Conservation (phyloP, 305 asterid species). For the Stenogyne calaminthoides region DNA sequence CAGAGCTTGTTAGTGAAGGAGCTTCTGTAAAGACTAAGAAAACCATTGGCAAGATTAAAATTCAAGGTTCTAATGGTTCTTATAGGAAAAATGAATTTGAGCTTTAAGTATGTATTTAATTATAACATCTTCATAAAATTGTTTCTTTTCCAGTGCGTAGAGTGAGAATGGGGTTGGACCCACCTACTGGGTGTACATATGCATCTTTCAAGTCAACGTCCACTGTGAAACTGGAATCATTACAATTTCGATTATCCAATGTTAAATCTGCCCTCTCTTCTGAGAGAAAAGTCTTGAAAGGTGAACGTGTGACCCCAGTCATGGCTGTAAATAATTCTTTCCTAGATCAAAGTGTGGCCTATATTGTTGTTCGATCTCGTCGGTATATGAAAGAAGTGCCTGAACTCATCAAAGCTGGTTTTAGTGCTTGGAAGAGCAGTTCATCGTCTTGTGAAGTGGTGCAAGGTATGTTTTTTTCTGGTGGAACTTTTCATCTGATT, state of each 20-base stretch:
- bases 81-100: slow-evolving; percentile 7
- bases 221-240: slow-evolving; percentile 61
- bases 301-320: slow-evolving; percentile 58
- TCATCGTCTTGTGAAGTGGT: slow-evolving; percentile 67
- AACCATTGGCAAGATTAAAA: slow-evolving; percentile 80
- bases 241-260: slow-evolving; percentile 66
- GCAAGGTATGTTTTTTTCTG: slow-evolving; percentile 56
- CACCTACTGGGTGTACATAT: slow-evolving; percentile 88
- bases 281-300: slow-evolving; percentile 65
- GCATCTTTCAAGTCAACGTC: slow-evolving; percentile 65
- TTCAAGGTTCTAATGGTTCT: slow-evolving; percentile 61
- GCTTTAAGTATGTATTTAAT: slow-evolving; percentile 14
- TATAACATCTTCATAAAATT: background rate
- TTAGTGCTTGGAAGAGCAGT: slow-evolving; percentile 69
- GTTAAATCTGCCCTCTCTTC: slow-evolving; percentile 70
- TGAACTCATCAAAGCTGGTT: slow-evolving; percentile 68
- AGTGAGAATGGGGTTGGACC: slow-evolving; percentile 87
- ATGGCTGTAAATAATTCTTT: slow-evolving; percentile 59
- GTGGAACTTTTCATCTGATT: slow-evolving; percentile 11
- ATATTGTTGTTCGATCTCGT: slow-evolving; percentile 65
- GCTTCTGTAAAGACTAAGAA: slow-evolving; percentile 77
- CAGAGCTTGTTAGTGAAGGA: slow-evolving; percentile 81
- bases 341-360: slow-evolving; percentile 67
- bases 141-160: slow-evolving; percentile 69
- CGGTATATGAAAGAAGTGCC: slow-evolving; percentile 78